Base-by-base conservation (phyloP, 1,284 basidiomycete species). In the Phellinidium pouzarii region DNA sequence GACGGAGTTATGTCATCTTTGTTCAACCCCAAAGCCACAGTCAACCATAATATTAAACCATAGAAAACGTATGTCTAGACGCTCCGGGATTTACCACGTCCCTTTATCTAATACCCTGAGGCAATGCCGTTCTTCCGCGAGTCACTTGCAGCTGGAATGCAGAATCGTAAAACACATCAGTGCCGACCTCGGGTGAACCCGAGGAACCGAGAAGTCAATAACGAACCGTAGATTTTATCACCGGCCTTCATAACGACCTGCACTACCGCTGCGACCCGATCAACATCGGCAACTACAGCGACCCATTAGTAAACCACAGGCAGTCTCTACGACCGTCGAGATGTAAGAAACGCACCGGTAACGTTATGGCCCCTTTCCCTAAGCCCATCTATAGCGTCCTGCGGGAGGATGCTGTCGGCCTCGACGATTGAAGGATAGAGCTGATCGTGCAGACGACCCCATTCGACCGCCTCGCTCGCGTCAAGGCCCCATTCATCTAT, bases 361-460 rank as follows among this genome's bases (percentile, higher is more conserved):
- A 93, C 68, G 53, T 84, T 82, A 66, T 96, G 93, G 0, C 90
- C 91, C 42, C 80, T 71, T 2, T 65, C 62, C 44, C 68, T 64
- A 25, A 96, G 71, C 2, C 66, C 81, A 14, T 78, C 69, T 3
- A 92, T 55, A 25, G 85, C 61, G 23, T 75, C 63, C 25, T 61
- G 52, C 2, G 82, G 77, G 60, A 84, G 80, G 0, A 77, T 73
- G 56, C 74, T 68, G 59, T 95, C 93, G 26, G 79, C 76, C 11
- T 84, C 78, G 3, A 90, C 74, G 23, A 68, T 42, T 12, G 65
- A 55, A 0, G 95, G 94, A 57, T 84, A 85, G 25, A 96, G 72
- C 65, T 98, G 95, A 64, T 96, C 82, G 64, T 98, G 94, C n/a
- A 96, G 65, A n/a, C 94, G 76, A 0, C 90, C 85, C 58, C 71